Evolutionary conservation across 1,139 yeast genomes (phyloP).

Genomic region (Debaryomyces robertsiae): DNA sequence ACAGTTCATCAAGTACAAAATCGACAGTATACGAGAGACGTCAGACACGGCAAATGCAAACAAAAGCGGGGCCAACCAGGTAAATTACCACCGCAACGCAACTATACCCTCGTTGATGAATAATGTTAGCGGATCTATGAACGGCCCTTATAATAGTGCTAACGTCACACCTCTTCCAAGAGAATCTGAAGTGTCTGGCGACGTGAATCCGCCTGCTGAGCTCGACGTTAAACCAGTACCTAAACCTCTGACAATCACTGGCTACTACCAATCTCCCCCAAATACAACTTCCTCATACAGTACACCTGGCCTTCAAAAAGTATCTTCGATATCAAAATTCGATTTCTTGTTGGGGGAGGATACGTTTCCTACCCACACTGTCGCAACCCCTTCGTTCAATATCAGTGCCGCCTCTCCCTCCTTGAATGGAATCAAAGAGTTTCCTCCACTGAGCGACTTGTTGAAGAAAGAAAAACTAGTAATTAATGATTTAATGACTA

Average conservation of each 20-base stretch:
- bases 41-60: neutral
- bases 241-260: slow-evolving; percentile 9
- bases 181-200: neutral
- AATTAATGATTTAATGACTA: slow-evolving; percentile 38
- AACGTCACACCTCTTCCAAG: slow-evolving; percentile 12
- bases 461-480: slow-evolving; percentile 40
- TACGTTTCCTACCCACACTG: slow-evolving; percentile 24
- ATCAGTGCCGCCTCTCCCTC: slow-evolving; percentile 1
- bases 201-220: neutral
- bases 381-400: slow-evolving; percentile 15
- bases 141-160: slow-evolving; percentile 11
- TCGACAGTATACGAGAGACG: slow-evolving; percentile 16
- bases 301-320: slow-evolving; percentile 18
- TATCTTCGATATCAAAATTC: slow-evolving; percentile 32
- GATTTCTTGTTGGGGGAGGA: slow-evolving; percentile 36
- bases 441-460: slow-evolving; percentile 21
- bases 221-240: slow-evolving; percentile 2
- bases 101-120: neutral
- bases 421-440: neutral
- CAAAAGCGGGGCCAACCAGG: neutral
- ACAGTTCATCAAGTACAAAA: slow-evolving; percentile 47
- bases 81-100: neutral
- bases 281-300: slow-evolving; percentile 13
- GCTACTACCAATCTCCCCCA: slow-evolving; percentile 15
- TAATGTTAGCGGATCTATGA: neutral